Evolutionary conservation across 2,329 filamentous ascomycete genomes (phyloP).

Genomic region (Helotiales sp.): DNA sequence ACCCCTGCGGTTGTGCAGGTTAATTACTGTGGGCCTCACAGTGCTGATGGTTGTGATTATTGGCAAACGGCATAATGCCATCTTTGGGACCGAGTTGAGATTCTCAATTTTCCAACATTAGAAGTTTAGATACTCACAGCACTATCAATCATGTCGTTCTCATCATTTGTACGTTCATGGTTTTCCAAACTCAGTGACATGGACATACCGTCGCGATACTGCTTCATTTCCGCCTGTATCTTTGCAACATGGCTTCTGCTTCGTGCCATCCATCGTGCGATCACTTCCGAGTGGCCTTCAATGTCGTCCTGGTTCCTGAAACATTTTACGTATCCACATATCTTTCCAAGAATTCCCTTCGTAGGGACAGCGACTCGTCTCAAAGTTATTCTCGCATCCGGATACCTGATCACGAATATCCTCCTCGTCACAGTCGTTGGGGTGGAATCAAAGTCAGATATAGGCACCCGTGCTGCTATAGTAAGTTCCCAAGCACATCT

Average conservation of each 20-base stretch:
- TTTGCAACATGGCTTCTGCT: constrained; percentile 22
- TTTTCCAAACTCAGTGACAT: constrained; percentile 19
- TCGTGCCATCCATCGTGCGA: constrained; percentile 13
- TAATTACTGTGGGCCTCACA: neutral
- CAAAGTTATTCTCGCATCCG: constrained; percentile 5
- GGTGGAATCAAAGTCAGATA: constrained; percentile 18
- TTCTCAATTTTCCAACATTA: neutral
- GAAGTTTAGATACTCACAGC: neutral
- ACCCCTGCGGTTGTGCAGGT: neutral
- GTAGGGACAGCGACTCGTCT: constrained; percentile 19
- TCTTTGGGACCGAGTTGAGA: neutral
- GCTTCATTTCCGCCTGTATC: constrained; percentile 19
- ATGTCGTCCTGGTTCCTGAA: constrained; percentile 14
- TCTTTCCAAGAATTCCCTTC: constrained; percentile 21
- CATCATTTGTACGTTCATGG: constrained; percentile 2
- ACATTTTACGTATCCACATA: constrained; percentile 20
- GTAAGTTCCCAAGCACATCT: too few species aligned
- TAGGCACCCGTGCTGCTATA: constrained; percentile 18
- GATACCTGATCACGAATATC: constrained; percentile 2
- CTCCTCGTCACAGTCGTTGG: constrained; percentile 13
- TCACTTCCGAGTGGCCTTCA: neutral
- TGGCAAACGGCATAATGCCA: neutral
- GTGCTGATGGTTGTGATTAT: constrained; percentile 1
- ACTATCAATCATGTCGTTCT: neutral
- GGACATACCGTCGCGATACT: constrained; percentile 21